Percentiles rank a stretch among this genome's conserved stretches.
These are phyloP conservation scores for Scytalidium lignicola DNA, from an alignment of 2,329 filamentous ascomycete species.

Conservation along the genomic window DNA sequence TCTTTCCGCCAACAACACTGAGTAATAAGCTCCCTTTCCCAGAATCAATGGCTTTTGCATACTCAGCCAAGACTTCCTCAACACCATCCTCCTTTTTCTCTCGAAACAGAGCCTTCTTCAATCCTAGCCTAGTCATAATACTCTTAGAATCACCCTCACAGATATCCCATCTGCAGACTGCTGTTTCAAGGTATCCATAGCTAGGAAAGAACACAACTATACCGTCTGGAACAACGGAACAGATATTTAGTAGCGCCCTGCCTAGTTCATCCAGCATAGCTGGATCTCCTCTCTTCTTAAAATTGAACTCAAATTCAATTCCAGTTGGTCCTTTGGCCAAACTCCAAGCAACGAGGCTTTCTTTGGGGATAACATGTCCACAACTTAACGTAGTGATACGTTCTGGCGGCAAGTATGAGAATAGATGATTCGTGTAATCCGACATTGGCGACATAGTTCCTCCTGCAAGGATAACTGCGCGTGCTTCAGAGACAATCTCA, in stretches of 20 bases:
- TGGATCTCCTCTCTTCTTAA: conserved; percentile 58
- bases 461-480: conserved; percentile 84
- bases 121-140: conserved; percentile 54
- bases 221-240: conserved; percentile 74
- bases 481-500: conserved; percentile 76
- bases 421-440: conserved; percentile 82
- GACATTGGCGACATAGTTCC: conserved; percentile 97
- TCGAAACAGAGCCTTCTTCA: conserved; percentile 58
- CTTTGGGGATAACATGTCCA: conserved; percentile 83
- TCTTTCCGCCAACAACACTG: conserved; percentile 87
- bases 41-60: conserved; percentile 60
- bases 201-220: conserved; percentile 95
- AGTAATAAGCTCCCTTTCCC: conserved; percentile 72
- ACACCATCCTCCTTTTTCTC: conserved; percentile 46
- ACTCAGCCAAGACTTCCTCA: conserved; percentile 67
- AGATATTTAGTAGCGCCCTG: conserved; percentile 64
- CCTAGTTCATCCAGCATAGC: conserved; percentile 72
- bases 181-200: conserved; percentile 81
- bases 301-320: conserved; percentile 78
- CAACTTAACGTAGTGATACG: conserved; percentile 81
- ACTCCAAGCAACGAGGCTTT: conserved; percentile 75
- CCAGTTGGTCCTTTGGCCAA: conserved; percentile 47
- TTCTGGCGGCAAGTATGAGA: conserved; percentile 62
- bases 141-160: conserved; percentile 27
- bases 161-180: conserved; percentile 58